Evolutionary conservation across 768 basidiomycete species (phyloP).

Genomic region (Amanita thiersii): DNA sequence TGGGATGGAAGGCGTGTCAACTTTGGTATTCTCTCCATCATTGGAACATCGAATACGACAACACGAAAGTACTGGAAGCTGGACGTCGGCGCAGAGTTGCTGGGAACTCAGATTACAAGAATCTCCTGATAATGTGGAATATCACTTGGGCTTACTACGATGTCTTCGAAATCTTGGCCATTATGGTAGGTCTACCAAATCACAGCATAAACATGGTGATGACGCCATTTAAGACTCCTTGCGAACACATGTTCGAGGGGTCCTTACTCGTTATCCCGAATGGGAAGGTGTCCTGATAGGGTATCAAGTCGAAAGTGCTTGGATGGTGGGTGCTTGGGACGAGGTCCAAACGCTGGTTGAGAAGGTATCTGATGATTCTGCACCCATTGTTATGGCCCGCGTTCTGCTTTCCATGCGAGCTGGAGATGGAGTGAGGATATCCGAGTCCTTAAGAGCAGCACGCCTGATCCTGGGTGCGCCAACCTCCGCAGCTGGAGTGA

Average conservation of each 20-base stretch:
- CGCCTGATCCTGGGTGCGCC: conserved; percentile 69
- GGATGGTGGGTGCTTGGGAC: conserved; percentile 93
- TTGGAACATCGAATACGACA: conserved; percentile 95
- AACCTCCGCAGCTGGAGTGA: conserved; percentile 72
- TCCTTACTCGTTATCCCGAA: conserved; percentile 74
- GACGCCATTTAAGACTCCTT: conserved; percentile 61
- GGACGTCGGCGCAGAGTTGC: conserved; percentile 98
- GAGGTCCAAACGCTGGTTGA: conserved; percentile 62
- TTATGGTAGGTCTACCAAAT: conserved; percentile 58
- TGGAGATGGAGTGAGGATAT: conserved; percentile 36
- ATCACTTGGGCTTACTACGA: conserved; percentile 82
- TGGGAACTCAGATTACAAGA: conserved; percentile 96
- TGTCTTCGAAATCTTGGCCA: conserved; percentile 94
- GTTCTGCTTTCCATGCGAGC: conserved; percentile 74
- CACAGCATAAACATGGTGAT: neutral
- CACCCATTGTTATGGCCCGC: conserved; percentile 68
- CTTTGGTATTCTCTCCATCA: conserved; percentile 79
- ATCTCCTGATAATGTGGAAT: conserved; percentile 80
- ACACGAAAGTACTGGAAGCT: conserved; percentile 92
- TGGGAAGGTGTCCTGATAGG: conserved; percentile 75
- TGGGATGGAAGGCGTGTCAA: conserved; percentile 97
- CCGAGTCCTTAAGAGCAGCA: conserved; percentile 49
- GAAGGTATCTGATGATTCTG: conserved; percentile 37
- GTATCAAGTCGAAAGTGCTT: conserved; percentile 89
- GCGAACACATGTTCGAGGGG: conserved; percentile 88